Percentiles rank a stretch among this genome's conserved stretches.
Evolutionary conservation across 176 grass and related monocot species (phyloP).

Genomic region (Hordeum marinum): DNA sequence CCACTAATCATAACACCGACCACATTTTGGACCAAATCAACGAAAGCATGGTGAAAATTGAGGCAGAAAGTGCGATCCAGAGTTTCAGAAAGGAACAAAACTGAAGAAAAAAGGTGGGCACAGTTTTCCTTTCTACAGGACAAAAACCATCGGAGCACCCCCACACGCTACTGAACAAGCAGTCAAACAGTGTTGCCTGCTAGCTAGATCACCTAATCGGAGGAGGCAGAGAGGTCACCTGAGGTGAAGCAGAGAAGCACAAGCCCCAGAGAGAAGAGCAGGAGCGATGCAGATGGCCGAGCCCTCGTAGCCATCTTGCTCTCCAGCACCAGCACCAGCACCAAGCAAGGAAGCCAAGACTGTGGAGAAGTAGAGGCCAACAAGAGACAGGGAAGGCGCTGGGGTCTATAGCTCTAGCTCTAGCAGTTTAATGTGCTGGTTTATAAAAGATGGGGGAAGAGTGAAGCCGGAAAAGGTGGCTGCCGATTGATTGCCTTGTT

Average conservation of each 20-base stretch:
- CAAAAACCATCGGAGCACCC: not conserved
- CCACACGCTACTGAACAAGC: not conserved
- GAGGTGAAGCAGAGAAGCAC: constrained; percentile 53
- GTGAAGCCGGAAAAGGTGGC: not conserved
- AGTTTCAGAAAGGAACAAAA: not conserved
- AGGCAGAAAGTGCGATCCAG: not conserved
- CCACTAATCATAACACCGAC: not conserved
- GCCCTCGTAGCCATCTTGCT: constrained; percentile 20
- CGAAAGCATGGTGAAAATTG: not conserved
- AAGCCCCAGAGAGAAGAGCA: constrained; percentile 38
- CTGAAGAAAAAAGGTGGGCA: not conserved
- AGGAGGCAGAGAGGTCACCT: constrained; percentile 29
- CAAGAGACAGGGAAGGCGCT: constrained; percentile 13
- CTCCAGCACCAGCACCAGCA: not conserved
- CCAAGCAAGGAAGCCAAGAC: not conserved
- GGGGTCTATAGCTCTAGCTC: not conserved
- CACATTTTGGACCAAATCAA: not conserved
- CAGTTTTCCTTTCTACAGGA: not conserved
- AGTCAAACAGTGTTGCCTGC: not conserved
- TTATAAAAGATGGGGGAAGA: constrained; percentile 14
- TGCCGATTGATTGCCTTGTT: constrained; percentile 13
- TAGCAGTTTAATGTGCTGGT: not conserved
- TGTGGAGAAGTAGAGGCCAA: not conserved
- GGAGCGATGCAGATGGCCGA: constrained; percentile 23
- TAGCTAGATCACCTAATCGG: not conserved